A percentile compares a stretch with the other conserved stretches of the same genome.
Conservation (phyloP, 352 stramenopile species). For the Pythium angustatum region DNA sequence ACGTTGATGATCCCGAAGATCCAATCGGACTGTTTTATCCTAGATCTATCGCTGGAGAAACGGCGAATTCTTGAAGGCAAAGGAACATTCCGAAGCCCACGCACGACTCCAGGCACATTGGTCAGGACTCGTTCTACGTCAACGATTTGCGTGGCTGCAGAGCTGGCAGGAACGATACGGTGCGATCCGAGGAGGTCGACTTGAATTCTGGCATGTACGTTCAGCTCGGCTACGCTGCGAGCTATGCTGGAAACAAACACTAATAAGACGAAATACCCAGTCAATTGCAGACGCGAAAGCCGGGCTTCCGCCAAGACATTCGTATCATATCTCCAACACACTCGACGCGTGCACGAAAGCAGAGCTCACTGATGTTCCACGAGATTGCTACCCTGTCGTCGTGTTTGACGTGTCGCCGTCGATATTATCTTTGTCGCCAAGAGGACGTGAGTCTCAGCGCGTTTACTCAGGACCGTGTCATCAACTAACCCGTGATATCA, state of each 20-base stretch:
- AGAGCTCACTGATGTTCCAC: conserved; percentile 26
- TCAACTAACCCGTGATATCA: too few species aligned
- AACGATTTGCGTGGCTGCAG: conserved; percentile 4
- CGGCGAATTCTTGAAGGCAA: conserved; percentile 34
- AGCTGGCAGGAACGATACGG: conserved; percentile 35
- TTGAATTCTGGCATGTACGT: conserved; percentile 42
- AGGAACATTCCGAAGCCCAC: conserved; percentile 36
- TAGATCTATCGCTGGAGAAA: conserved; percentile 40
- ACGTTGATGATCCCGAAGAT: too few species aligned
- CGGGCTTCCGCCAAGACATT: conserved; percentile 30
- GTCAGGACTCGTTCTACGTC: conserved; percentile 35
- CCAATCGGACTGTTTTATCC: too few species aligned
- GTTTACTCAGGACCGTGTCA: too few species aligned
- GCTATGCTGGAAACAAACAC: background rate
- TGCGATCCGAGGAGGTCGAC: conserved; percentile 32
- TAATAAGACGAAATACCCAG: conserved; percentile 2
- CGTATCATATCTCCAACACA: conserved; percentile 29
- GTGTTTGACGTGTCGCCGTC: conserved; percentile 33
- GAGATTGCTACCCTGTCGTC: conserved; percentile 33
- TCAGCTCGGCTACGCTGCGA: background rate
- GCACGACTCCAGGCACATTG: conserved; percentile 40
- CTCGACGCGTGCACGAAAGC: conserved; percentile 33
- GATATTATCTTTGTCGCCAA: conserved; percentile 22
- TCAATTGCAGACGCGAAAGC: conserved; percentile 39
- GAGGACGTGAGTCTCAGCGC: conserved; percentile 24